Evolutionary conservation across 805 yeast species (phyloP).

Genomic region (Cyberlindnera galapagoensis): DNA sequence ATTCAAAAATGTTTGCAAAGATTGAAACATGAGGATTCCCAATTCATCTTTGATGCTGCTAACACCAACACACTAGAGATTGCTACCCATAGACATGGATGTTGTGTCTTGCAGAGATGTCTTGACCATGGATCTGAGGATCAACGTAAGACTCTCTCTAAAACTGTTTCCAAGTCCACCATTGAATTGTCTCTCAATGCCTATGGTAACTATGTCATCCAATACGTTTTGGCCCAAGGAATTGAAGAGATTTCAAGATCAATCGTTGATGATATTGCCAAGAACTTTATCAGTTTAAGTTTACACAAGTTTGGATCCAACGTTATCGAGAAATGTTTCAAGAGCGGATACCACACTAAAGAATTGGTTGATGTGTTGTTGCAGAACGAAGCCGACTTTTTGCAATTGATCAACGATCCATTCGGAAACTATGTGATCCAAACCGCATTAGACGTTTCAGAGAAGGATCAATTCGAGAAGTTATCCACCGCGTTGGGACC

Average conservation of each 20-base stretch:
- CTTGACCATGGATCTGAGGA: slow-evolving; percentile 75
- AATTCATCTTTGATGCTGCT: slow-evolving; percentile 87
- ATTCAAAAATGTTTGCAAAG: slow-evolving; percentile 86
- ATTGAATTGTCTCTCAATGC: slow-evolving; percentile 78
- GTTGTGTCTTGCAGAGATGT: slow-evolving; percentile 94
- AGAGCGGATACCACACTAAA: slow-evolving; percentile 37
- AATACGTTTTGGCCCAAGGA: slow-evolving; percentile 65
- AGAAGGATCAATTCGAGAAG: slow-evolving; percentile 41
- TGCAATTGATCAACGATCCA: slow-evolving; percentile 73
- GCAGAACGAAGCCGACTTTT: slow-evolving; percentile 26
- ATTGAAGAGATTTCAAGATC: slow-evolving; percentile 25
- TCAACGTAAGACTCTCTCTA: slow-evolving; percentile 64
- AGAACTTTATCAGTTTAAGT: slow-evolving; percentile 42
- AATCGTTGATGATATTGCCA: slow-evolving; percentile 29
- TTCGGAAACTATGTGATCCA: slow-evolving; percentile 94
- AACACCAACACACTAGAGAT: slow-evolving; percentile 65
- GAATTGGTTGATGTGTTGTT: slow-evolving; percentile 46
- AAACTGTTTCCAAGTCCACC: slow-evolving; percentile 62
- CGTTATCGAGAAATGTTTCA: slow-evolving; percentile 84
- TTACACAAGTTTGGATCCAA: slow-evolving; percentile 91
- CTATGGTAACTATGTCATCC: slow-evolving; percentile 95
- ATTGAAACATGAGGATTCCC: slow-evolving; percentile 60
- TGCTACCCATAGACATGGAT: slow-evolving; percentile 95
- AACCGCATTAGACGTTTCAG: slow-evolving; percentile 68
- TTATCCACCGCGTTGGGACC: slow-evolving; percentile 62